Base-by-base conservation (phyloP, 2,329 filamentous ascomycete genomes). In the Basipetospora chlamydospora region DNA sequence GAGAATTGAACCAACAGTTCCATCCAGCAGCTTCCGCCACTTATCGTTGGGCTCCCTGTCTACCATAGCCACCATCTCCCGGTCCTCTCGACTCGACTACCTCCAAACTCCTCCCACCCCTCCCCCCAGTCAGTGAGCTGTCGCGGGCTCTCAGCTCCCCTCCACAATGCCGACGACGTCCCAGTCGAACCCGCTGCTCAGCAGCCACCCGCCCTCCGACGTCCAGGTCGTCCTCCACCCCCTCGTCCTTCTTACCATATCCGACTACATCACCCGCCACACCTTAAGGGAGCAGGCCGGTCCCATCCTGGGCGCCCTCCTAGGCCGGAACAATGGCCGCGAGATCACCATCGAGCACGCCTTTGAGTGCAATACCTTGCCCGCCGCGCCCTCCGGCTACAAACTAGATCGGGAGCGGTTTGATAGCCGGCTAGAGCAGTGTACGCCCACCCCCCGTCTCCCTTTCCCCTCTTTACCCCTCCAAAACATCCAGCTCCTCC, bases 241-340 rank as follows among this genome's bases (percentile, higher is more conserved):
- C 18, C 77, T 98, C 33, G 87, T 94, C 36, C 80, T 96, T 46
- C 82, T 98, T 59, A 92, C 82, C 45, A 90, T 98, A 49, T 94
- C 88, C 47, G 90, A 98, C 58, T 92, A 93, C 56, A 86, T 96
- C 55, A 93, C 88, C 40, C 76, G 90, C 41, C 87, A 94, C 57
- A 83, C 79, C 1, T 69, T 94, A 39, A 76, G 90, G 41, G 64
- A 75, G 36, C 77, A 86, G 48, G 56, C 64, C 13, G 82, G 82
- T 0, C 85, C 86, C 12, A 70, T 95, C 13, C 72, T 88, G 3
- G 90, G 90, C 39, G 86, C 80, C 36, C 67, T 98, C n/a, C 61
- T 98, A 5, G 90, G 90, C 12, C 83, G 90, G 51, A 87, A 95
- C 48, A 82, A 85, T 63, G 88, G 88, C 15, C 79, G 85, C 39